Evolutionary conservation across 2,329 filamentous ascomycete species (phyloP).

Genomic region (Truncatella angustata): DNA sequence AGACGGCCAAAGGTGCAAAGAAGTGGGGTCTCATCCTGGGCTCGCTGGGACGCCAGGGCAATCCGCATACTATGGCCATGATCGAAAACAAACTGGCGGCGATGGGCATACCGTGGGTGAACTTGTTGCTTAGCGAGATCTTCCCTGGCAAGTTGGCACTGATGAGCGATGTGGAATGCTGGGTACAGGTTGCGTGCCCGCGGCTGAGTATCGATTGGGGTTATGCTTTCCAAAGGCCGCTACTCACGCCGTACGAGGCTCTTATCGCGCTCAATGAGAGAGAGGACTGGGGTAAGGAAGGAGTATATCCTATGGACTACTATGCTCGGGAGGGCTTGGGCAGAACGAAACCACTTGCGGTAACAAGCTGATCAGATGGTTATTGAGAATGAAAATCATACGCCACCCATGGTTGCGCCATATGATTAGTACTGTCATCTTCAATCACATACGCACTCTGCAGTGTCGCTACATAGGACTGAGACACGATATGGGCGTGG

Average conservation of each 20-base stretch:
- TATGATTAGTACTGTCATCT: no score
- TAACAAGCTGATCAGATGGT: conserved; percentile 22
- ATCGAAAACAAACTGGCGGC: conserved; percentile 76
- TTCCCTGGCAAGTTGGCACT: conserved; percentile 92
- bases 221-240: conserved; percentile 85
- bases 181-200: conserved; percentile 98
- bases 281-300: conserved; percentile 63
- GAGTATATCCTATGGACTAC: conserved; percentile 96
- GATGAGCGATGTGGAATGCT: conserved; percentile 93
- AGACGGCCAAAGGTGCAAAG: conserved; percentile 69
- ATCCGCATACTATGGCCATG: conserved; percentile 84
- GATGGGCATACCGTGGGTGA: conserved; percentile 76
- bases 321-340: conserved; percentile 91
- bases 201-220: conserved; percentile 97
- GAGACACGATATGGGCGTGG: no score
- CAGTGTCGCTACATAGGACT: no score
- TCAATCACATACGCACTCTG: no score
- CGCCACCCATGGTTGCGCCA: no score
- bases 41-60: conserved; percentile 88
- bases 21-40: conserved; percentile 97
- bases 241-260: conserved; percentile 94
- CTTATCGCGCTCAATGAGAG: conserved; percentile 80
- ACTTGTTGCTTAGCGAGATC: conserved; percentile 88
- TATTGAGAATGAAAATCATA: no score
- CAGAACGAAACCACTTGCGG: conserved; percentile 56